Evolutionary conservation across 108 stramenopile species (phyloP).

Genomic region (Stephanodiscus triporus): DNA sequence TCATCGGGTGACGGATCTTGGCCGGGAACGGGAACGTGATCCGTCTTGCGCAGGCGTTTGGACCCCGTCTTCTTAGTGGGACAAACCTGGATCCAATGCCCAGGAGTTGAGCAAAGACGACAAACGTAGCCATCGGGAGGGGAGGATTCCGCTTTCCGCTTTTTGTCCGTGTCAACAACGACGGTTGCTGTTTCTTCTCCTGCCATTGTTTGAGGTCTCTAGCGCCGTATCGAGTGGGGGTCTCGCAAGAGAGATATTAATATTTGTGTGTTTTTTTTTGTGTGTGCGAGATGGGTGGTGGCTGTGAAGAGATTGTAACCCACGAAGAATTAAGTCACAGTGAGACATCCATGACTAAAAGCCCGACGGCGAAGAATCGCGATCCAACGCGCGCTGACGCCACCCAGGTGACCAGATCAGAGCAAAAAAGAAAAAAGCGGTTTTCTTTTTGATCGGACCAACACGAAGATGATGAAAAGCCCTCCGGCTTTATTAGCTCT

Average conservation of each 20-base stretch:
- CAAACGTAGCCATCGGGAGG: conserved; percentile 78
- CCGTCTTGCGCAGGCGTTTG: conserved; percentile 21
- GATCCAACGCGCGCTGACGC: too few species aligned
- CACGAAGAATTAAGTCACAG: too few species aligned
- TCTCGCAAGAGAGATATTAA: too few species aligned
- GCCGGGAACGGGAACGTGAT: conserved; percentile 65
- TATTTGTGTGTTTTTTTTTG: too few species aligned
- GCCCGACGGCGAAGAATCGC: too few species aligned
- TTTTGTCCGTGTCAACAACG: conserved; percentile 17
- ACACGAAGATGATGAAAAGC: conserved; percentile 1
- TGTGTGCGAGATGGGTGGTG: too few species aligned
- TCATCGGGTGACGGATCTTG: conserved; percentile 72
- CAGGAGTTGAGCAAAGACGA: conserved; percentile 56
- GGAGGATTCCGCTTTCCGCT: conserved; percentile 45
- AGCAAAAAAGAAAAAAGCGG: too few species aligned
- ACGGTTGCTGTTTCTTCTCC: conserved; percentile 16
- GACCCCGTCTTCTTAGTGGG: conserved; percentile 54
- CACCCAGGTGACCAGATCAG: too few species aligned
- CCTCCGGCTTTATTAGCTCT: not conserved
- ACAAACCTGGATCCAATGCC: conserved; percentile 84
- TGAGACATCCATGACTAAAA: too few species aligned
- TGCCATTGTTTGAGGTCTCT: conserved; percentile 4
- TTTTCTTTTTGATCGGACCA: not conserved
- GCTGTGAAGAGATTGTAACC: too few species aligned
- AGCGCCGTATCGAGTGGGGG: not conserved